These are phyloP conservation scores for Hansenula anomala DNA, from an alignment of 1,139 yeast species.

Conservation along the genomic window DNA sequence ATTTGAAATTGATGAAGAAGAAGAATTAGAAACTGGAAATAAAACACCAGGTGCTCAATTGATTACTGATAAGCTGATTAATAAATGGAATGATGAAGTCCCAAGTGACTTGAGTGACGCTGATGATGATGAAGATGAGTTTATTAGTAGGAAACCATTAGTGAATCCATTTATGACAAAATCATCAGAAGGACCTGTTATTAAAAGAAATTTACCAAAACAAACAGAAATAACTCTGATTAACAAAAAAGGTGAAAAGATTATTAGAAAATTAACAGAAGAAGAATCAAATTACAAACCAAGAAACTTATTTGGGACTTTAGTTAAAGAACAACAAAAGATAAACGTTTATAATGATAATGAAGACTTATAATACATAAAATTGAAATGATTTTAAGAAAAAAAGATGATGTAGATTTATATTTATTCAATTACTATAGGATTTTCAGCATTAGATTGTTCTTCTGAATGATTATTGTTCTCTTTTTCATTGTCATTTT, in stretches of 20 bases:
- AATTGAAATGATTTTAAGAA: background rate
- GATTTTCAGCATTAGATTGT: background rate
- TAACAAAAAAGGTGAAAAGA: conserved; percentile 21
- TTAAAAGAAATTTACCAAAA: conserved; percentile 14
- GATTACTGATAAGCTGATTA: conserved; percentile 14
- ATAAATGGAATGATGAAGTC: conserved; percentile 15
- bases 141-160: conserved; percentile 7
- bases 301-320: conserved; percentile 7
- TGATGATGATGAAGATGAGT: conserved; percentile 9
- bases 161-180: conserved; percentile 15
- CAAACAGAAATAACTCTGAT: conserved; percentile 18
- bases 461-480: background rate
- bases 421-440: background rate
- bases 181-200: conserved; percentile 2
- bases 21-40: conserved; percentile 6
- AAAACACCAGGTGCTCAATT: conserved; percentile 18
- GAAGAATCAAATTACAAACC: conserved; percentile 12
- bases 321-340: conserved; percentile 1
- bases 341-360: conserved; percentile 9
- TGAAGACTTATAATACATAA: conserved; percentile 1
- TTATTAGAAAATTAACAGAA: conserved; percentile 9
- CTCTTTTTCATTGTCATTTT: background rate
- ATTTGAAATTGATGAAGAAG: conserved; percentile 6
- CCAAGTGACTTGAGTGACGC: conserved; percentile 6
- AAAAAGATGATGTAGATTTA: background rate